A percentile compares a stretch with the other conserved stretches of the same genome.
These are phyloP conservation scores for Plasmopara muralis DNA, from an alignment of 352 stramenopile species.

Conservation along the genomic window DNA sequence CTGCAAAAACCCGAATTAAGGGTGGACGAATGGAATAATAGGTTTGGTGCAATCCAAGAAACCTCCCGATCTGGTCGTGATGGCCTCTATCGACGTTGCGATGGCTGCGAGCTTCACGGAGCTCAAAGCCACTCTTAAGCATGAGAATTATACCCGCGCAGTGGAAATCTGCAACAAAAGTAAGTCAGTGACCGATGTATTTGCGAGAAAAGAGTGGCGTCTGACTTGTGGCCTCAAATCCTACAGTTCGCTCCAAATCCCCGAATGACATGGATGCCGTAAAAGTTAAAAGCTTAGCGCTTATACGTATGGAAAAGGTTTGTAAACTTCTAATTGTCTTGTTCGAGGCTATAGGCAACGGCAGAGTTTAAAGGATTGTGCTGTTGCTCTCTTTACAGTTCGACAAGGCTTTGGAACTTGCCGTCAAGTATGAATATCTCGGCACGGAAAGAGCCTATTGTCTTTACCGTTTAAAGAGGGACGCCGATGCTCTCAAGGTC, in stretches of 20 bases:
- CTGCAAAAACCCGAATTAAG: too few species aligned
- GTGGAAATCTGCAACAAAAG: conserved; percentile 87
- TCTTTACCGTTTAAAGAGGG: conserved; percentile 74
- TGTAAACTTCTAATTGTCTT: neutral
- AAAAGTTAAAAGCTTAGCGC: conserved; percentile 74
- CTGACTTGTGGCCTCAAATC: conserved; percentile 4
- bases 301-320: conserved; percentile 78
- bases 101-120: conserved; percentile 58
- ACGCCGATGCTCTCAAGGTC: conserved; percentile 51
- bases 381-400: conserved; percentile 31
- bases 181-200: conserved; percentile 13
- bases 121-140: conserved; percentile 66
- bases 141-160: conserved; percentile 71
- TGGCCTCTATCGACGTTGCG: conserved; percentile 9
- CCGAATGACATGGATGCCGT: conserved; percentile 72
- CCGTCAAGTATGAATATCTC: conserved; percentile 61
- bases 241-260: conserved; percentile 59
- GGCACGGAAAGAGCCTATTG: conserved; percentile 68
- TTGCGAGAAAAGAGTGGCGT: neutral
- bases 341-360: neutral
- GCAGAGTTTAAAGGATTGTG: conserved; percentile 1
- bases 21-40: too few species aligned
- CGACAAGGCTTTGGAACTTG: conserved; percentile 78
- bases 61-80: neutral
- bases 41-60: too few species aligned